These are phyloP conservation scores for Tuber magnatum DNA, from an alignment of 495 filamentous ascomycete species.

Conservation along the genomic window DNA sequence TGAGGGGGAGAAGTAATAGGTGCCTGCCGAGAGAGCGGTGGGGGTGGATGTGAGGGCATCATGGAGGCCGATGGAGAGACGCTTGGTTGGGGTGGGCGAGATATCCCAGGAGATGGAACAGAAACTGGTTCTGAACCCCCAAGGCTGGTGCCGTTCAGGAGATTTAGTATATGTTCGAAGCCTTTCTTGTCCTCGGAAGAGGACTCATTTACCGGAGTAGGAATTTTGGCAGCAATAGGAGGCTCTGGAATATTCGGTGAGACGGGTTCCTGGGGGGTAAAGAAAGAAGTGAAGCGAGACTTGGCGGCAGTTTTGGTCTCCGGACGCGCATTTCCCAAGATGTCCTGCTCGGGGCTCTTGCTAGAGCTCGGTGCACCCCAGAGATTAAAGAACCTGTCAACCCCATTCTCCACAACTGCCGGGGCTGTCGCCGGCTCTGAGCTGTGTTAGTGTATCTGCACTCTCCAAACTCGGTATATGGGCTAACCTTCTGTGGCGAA, in stretches of 20 bases:
- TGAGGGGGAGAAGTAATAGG: constrained; percentile 11
- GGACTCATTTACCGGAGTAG: constrained; percentile 42
- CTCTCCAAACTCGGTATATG: neutral
- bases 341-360: constrained; percentile 44
- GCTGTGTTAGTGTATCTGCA: neutral
- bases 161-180: constrained; percentile 79
- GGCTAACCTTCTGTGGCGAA: neutral
- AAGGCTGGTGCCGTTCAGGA: constrained; percentile 56
- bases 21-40: constrained; percentile 23
- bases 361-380: constrained; percentile 49
- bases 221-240: constrained; percentile 34
- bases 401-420: constrained; percentile 56
- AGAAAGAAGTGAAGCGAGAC: constrained; percentile 79
- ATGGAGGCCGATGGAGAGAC: constrained; percentile 30
- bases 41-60: constrained; percentile 33
- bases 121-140: constrained; percentile 23
- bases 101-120: constrained; percentile 15
- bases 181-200: constrained; percentile 74
- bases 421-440: constrained; percentile 27
- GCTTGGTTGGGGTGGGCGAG: constrained; percentile 33
- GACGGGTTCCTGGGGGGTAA: constrained; percentile 58
- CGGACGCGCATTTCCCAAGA: constrained; percentile 40
- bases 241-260: constrained; percentile 52
- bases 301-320: constrained; percentile 52
- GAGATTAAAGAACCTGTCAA: constrained; percentile 75